Base-by-base conservation (phyloP, 495 filamentous ascomycete species). In the Entonaema liquescens region DNA sequence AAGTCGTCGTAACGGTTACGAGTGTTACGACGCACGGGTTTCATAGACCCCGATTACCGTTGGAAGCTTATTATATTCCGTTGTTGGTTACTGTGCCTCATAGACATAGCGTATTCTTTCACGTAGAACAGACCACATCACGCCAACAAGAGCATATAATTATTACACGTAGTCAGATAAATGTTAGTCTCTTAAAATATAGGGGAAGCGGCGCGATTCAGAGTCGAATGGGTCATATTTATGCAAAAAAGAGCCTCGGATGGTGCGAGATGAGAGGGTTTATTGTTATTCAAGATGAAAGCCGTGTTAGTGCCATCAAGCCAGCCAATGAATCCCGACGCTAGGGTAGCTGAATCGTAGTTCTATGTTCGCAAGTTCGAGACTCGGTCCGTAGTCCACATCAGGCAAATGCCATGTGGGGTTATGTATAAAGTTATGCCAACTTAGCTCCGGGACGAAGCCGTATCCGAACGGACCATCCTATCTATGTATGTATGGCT, bases 401-500 rank as follows among this genome's bases (percentile, higher is more conserved):
- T 28, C 9, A 17, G 12, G 17, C 36, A 21, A 33, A 9, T 33
- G 7, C 23, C 17, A 61, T 56, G 54, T 60, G 62, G 62, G 19
- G 31, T 28, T 1, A 31, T 64, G 59, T 59, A 67, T 40, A 64
- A 60, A 38, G 31, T 68, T 72, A 68, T 65, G 60, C 50, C 15
- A 44, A 33, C 1, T 23, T 47, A 63, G 19, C 42, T 33, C 64
- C 64, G 70, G 64, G 35, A 64, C n/a, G 28, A 68, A 35, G 23
- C 29, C 35, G 36, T 31, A 56, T 60, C 60, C 38, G 60, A 36
- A 25, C 12, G 13, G 53, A 56, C 53, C 17, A 35, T 35, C 52
- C 15, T 26, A 28, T 44, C 21, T 42, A 9, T 49, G 5, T 21
- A 21, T 47, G 42, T 56, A n/a, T n/a, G n/a, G n/a, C n/a, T 21